Evolutionary conservation across 208 protist genomes (phyloP).

Genomic region (Herpetomonas samuelpessoai): DNA sequence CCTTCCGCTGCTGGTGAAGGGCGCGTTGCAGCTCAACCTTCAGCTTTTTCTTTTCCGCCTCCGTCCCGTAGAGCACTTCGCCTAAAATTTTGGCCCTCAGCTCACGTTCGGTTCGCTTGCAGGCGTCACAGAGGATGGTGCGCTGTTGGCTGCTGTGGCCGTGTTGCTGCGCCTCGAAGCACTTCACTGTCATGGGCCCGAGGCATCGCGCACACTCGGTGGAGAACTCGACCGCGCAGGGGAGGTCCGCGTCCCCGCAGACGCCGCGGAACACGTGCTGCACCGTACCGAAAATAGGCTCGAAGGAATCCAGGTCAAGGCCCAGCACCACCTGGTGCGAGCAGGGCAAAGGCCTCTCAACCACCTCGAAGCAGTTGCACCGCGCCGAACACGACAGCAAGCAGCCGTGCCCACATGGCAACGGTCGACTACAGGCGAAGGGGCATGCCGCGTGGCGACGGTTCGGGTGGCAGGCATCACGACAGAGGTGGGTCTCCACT

Average conservation of each 20-base stretch:
- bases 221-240: slow-evolving; percentile 72
- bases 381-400: slow-evolving; percentile 45
- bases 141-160: slow-evolving; percentile 43
- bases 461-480: slow-evolving; percentile 51
- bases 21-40: slow-evolving; percentile 61
- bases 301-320: slow-evolving; percentile 49
- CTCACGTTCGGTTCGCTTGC: slow-evolving; percentile 66
- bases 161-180: slow-evolving; percentile 61
- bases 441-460: slow-evolving; percentile 46
- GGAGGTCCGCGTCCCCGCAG: slow-evolving; percentile 58
- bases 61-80: slow-evolving; percentile 61
- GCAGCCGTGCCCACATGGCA: slow-evolving; percentile 80
- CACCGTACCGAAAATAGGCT: slow-evolving; percentile 73
- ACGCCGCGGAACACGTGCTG: slow-evolving; percentile 79
- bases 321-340: slow-evolving; percentile 69
- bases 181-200: slow-evolving; percentile 51
- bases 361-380: slow-evolving; percentile 83
- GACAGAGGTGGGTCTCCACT: slow-evolving; percentile 56
- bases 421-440: slow-evolving; percentile 46
- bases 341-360: slow-evolving; percentile 57
- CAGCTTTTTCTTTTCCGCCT: slow-evolving; percentile 63
- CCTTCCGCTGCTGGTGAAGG: slow-evolving; percentile 80
- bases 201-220: slow-evolving; percentile 79
- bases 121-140: slow-evolving; percentile 63
- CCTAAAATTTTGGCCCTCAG: slow-evolving; percentile 65